These are phyloP conservation scores for Pseudozyma pruni DNA, from an alignment of 1,284 basidiomycete genomes.

Conservation along the genomic window DNA sequence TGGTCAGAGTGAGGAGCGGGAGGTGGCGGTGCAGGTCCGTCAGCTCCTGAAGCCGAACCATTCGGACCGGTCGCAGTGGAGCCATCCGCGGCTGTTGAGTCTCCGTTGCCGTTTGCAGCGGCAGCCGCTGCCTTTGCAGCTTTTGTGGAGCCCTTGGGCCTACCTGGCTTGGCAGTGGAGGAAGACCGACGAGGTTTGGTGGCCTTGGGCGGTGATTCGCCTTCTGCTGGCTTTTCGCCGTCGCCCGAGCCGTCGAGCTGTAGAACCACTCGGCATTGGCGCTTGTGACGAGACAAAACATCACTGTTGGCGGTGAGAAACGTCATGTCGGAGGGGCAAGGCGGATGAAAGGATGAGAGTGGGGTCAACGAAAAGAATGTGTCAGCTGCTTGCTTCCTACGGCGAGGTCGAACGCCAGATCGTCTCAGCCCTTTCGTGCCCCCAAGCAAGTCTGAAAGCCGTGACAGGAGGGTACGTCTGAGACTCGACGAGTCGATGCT, in stretches of 20 bases:
- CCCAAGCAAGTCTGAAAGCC: no score
- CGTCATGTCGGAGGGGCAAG: no score
- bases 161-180: constrained; percentile 45
- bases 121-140: constrained; percentile 45
- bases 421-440: no score
- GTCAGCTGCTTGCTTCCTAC: no score
- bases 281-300: constrained; percentile 64
- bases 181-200: constrained; percentile 45
- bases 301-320: constrained; percentile 40
- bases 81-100: constrained; percentile 10
- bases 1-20: constrained; percentile 42
- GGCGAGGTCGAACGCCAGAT: no score
- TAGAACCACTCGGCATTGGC: constrained; percentile 61
- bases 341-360: no score
- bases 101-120: constrained; percentile 20
- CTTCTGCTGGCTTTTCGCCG: constrained; percentile 32
- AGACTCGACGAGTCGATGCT: no score
- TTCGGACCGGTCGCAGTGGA: constrained; percentile 2
- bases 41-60: not conserved
- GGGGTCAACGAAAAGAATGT: no score
- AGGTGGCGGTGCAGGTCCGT: constrained; percentile 36
- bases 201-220: constrained; percentile 38
- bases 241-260: constrained; percentile 46
- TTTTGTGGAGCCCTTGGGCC: constrained; percentile 50
- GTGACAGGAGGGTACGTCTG: no score